Conservation (phyloP, 1,284 basidiomycete species). For the Bjerkandera adusta region DNA sequence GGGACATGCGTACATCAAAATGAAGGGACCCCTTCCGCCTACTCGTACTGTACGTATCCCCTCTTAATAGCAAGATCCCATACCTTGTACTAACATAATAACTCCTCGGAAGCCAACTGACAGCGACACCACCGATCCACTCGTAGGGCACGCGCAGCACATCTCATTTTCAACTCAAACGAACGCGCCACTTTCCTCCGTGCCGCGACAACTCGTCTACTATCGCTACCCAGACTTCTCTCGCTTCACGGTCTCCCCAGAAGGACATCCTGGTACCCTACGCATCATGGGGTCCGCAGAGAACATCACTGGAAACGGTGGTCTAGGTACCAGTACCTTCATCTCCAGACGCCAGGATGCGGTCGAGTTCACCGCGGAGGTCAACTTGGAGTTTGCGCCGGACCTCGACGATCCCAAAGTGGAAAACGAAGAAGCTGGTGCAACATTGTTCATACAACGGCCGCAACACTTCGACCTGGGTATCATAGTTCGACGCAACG, state of each 20-base stretch:
- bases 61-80: neutral
- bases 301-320: slow-evolving; percentile 7
- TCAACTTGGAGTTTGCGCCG: slow-evolving; percentile 4
- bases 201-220: slow-evolving; percentile 9
- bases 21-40: slow-evolving; percentile 9
- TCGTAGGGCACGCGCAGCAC: slow-evolving; percentile 1
- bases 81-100: neutral
- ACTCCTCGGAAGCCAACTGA: neutral
- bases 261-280: slow-evolving; percentile 5
- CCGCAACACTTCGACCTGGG: slow-evolving; percentile 12
- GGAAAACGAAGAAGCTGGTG: slow-evolving; percentile 7
- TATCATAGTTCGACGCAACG: neutral
- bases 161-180: neutral
- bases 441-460: slow-evolving; percentile 9
- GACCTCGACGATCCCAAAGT: neutral
- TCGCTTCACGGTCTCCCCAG: slow-evolving; percentile 5
- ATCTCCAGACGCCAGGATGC: slow-evolving; percentile 9
- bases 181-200: slow-evolving; percentile 2
- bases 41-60: neutral
- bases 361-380: slow-evolving; percentile 8
- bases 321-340: slow-evolving; percentile 8
- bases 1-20: slow-evolving; percentile 4
- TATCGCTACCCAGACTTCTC: slow-evolving; percentile 10
- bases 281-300: slow-evolving; percentile 4
- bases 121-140: neutral